Evolutionary conservation across 345 rosid species (phyloP), one percentile per base, ranked within the genome.

Genomic region (Anacardium occidentale): DNA sequence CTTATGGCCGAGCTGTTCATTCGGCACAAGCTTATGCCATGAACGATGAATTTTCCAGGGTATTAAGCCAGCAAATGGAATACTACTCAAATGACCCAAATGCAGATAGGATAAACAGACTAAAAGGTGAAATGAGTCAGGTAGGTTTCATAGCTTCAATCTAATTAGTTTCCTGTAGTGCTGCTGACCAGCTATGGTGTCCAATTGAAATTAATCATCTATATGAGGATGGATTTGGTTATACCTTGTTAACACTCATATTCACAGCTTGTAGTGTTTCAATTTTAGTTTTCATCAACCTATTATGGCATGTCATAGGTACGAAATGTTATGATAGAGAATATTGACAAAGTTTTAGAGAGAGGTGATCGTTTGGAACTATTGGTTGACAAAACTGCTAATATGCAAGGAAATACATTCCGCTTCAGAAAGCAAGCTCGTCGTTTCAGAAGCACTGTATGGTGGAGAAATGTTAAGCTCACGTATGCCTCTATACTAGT

Each of bases 381-480:
- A 91, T 85, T 95, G 51, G 99, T 95, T 8, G 99, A 92, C 79
- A 95, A 95, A 85, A 88, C 98, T 13, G 89, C 93, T 52, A 86
- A 91, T 77, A 88, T 92, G 97, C 97, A 92, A 84, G 98, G 97
- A 21, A 94, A 90, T 75, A 92, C 97, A 68, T 89, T 94, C 71
- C 90, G 98, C 64, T 95, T 95, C 79, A 84, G 97, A 77, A 92
- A 95, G 82, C 99, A 92, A 86, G 86, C 96, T 77, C 97, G 97
- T 26, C 96, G 89, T 45, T 91, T 86, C 77, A 87, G 96, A 83
- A 87, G 77, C 80, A 45, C 86, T 4, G 91, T 88, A 51, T 92
- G 98, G 99, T 95, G 99, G 99, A 86, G 90, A 85, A 95, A 95
- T 52, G 88, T 91, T 78, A 86, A 88, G 86, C 97, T 95, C 68